These are phyloP conservation scores for Phtheirospermum japonicum DNA, from an alignment of 257 asterid genomes.

Conservation along the genomic window DNA sequence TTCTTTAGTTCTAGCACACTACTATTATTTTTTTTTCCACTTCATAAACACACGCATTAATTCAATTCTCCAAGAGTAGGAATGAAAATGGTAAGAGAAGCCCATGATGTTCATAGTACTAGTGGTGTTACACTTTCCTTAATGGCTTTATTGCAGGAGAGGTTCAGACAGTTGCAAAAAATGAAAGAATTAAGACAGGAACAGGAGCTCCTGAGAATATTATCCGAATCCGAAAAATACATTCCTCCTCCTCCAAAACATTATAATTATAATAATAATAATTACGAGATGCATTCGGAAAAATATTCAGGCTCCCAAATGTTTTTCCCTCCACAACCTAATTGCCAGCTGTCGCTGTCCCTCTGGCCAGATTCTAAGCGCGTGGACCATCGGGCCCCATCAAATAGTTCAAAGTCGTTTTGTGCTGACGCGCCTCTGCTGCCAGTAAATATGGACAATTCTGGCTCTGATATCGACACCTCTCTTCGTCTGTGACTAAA, in stretches of 20 bases:
- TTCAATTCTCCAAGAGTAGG: too few species aligned
- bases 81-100: slow-evolving; percentile 33
- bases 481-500: slow-evolving; percentile 51
- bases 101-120: slow-evolving; percentile 8
- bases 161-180: slow-evolving; percentile 45
- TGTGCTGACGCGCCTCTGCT: slow-evolving; percentile 20
- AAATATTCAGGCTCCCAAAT: slow-evolving; percentile 6
- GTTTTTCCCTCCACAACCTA: slow-evolving; percentile 32
- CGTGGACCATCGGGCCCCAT: slow-evolving; percentile 12
- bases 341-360: slow-evolving; percentile 46
- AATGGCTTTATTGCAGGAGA: slow-evolving; percentile 52
- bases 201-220: slow-evolving; percentile 32
- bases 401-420: slow-evolving; percentile 21
- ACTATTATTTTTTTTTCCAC: neutral
- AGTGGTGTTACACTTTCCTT: slow-evolving; percentile 32
- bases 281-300: slow-evolving; percentile 3
- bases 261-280: neutral
- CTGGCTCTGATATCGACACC: slow-evolving; percentile 50
- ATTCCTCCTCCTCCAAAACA: slow-evolving; percentile 6
- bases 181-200: slow-evolving; percentile 52
- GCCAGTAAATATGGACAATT: slow-evolving; percentile 16
- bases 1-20: too few species aligned
- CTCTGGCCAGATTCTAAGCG: slow-evolving; percentile 38
- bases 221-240: slow-evolving; percentile 32
- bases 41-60: too few species aligned